phyloP scores from a whole-genome alignment of 2,329 filamentous ascomycete genomes.

The Aspergillus nomiae region DNA sequence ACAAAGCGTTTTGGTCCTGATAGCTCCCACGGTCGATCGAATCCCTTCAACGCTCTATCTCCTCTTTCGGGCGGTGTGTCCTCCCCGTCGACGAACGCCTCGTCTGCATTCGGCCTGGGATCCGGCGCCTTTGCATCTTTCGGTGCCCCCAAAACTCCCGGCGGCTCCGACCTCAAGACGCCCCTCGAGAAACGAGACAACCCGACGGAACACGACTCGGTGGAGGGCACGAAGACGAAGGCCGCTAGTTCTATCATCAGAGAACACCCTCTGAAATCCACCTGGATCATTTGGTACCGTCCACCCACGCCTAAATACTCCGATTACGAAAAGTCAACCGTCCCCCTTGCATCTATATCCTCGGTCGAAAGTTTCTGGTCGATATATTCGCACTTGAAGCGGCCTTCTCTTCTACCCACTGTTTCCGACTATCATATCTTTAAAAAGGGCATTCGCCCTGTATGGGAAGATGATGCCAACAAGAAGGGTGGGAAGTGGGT shows the following conservation, averaged over 20 bases:
- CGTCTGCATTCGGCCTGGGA: constrained; percentile 88
- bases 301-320: constrained; percentile 96
- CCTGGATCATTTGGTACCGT: constrained; percentile 96
- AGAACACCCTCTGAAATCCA: constrained; percentile 71
- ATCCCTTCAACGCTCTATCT: constrained; percentile 76
- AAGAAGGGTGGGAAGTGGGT: constrained; percentile 97
- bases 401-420: constrained; percentile 81
- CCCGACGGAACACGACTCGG: constrained; percentile 43
- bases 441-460: constrained; percentile 91
- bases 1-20: constrained; percentile 76
- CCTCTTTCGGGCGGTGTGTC: constrained; percentile 69
- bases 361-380: constrained; percentile 90
- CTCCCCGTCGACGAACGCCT: constrained; percentile 75
- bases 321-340: constrained; percentile 96
- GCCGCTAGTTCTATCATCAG: constrained; percentile 38
- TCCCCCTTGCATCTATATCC: constrained; percentile 77
- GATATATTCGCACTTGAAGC: constrained; percentile 85
- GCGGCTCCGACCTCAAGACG: constrained; percentile 75
- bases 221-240: constrained; percentile 40
- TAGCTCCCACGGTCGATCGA: constrained; percentile 70
- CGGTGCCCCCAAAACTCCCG: constrained; percentile 84
- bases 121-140: constrained; percentile 97
- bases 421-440: constrained; percentile 99
- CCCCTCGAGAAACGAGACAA: constrained; percentile 65
- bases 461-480: constrained; percentile 99